Conservation (phyloP, 305 asterid species). For the Andrographis paniculata region DNA sequence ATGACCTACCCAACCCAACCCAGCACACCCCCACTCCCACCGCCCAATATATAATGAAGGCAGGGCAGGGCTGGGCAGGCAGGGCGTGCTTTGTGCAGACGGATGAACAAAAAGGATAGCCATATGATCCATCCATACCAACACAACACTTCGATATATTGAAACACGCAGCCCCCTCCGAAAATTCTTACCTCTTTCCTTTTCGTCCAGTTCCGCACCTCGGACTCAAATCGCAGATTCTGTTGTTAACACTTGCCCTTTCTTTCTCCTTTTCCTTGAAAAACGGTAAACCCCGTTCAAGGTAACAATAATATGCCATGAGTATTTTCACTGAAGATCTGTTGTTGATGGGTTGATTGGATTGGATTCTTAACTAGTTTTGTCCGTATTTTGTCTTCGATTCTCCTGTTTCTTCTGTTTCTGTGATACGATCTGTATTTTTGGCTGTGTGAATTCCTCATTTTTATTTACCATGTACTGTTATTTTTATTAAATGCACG, state of each 20-base stretch:
- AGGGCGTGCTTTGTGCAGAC: background rate
- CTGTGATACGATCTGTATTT: slow-evolving; percentile 40
- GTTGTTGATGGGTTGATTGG: slow-evolving; percentile 31
- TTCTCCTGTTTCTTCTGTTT: slow-evolving; percentile 25
- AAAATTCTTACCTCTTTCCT: no score
- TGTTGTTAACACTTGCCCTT: no score
- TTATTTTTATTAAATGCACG: slow-evolving; percentile 10
- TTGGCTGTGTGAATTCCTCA: slow-evolving; percentile 1
- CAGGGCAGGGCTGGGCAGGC: background rate
- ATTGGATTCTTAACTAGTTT: slow-evolving; percentile 14
- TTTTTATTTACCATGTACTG: background rate
- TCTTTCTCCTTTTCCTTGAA: no score
- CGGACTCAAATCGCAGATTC: no score
- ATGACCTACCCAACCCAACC: no score
- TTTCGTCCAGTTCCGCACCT: no score
- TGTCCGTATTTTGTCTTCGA: slow-evolving; percentile 22
- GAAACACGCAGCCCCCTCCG: no score
- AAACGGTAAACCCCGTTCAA: no score
- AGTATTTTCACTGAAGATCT: slow-evolving; percentile 40
- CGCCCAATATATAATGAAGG: no score
- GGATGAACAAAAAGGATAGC: background rate
- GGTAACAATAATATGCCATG: no score
- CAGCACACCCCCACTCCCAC: no score
- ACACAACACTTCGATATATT: no score
- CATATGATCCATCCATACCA: background rate